A percentile compares a stretch with the other conserved stretches of the same genome.
Conservation (phyloP, 1,284 basidiomycete genomes). For the Sporisorium scitamineum region DNA sequence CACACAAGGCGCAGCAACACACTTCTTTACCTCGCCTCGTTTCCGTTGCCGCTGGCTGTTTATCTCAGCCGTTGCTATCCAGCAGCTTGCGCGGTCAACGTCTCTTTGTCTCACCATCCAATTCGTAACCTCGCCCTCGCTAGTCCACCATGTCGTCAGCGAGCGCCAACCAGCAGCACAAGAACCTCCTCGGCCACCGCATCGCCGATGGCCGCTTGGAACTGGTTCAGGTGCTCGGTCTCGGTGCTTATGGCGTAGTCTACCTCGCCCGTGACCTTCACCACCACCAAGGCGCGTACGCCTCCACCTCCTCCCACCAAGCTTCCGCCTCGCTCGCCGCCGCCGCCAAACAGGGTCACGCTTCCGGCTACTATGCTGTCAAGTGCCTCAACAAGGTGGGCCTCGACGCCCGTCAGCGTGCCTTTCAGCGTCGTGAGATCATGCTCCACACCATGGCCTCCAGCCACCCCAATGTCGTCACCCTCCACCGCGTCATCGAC, state of each 20-base stretch:
- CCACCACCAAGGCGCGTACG: slow-evolving; percentile 53
- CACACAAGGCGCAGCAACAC: not conserved
- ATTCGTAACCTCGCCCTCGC: no score
- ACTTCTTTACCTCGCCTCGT: not conserved
- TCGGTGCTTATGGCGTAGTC: slow-evolving; percentile 95
- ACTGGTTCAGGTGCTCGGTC: slow-evolving; percentile 88
- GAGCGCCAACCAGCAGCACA: slow-evolving; percentile 52
- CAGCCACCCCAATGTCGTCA: slow-evolving; percentile 83
- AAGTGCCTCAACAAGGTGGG: slow-evolving; percentile 80
- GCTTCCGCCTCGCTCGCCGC: slow-evolving; percentile 48
- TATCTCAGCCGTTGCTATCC: slow-evolving; percentile 11
- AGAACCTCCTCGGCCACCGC: slow-evolving; percentile 70
- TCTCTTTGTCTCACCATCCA: not conserved
- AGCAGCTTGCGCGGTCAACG: not conserved
- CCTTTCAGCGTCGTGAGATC: slow-evolving; percentile 83
- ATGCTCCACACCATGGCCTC: slow-evolving; percentile 77
- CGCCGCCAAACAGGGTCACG: slow-evolving; percentile 50
- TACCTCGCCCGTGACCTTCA: slow-evolving; percentile 74
- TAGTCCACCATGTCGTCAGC: slow-evolving; percentile 37
- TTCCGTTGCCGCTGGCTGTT: slow-evolving; percentile 19
- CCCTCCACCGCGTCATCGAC: slow-evolving; percentile 88
- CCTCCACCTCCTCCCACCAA: slow-evolving; percentile 45
- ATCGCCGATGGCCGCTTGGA: slow-evolving; percentile 75
- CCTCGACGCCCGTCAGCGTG: slow-evolving; percentile 78
- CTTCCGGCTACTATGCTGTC: slow-evolving; percentile 78